Conservation (phyloP, 1,284 basidiomycete species). For the Crocinoboletus sp. region DNA sequence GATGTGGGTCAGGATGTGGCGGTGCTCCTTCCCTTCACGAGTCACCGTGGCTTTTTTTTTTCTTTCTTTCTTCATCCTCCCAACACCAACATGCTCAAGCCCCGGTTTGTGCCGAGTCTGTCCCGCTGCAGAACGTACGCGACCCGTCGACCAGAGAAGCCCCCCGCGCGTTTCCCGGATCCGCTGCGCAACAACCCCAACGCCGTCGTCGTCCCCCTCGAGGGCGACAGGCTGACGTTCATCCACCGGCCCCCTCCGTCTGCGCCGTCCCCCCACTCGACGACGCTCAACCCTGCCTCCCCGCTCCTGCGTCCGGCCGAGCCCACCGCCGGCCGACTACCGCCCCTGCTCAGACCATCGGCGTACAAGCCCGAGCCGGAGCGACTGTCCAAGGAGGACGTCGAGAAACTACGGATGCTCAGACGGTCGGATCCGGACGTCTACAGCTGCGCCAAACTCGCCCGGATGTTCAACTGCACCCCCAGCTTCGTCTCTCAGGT, state of each 20-base stretch:
- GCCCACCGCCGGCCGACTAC: conserved; percentile 32
- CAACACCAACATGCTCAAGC: conserved; percentile 22
- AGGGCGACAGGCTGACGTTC: conserved; percentile 60
- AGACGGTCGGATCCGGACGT: conserved; percentile 46
- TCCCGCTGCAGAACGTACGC: conserved; percentile 33
- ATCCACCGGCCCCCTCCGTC: conserved; percentile 75
- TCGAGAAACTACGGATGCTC: conserved; percentile 54
- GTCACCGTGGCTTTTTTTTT: no score
- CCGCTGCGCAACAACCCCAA: conserved; percentile 57
- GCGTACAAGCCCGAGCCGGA: conserved; percentile 33
- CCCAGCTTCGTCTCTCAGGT: conserved; percentile 50
- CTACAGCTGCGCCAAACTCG: conserved; percentile 50
- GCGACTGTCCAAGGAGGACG: conserved; percentile 47
- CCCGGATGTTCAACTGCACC: conserved; percentile 55
- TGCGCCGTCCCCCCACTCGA: conserved; percentile 63
- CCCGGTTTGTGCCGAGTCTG: conserved; percentile 3
- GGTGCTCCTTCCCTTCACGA: no score
- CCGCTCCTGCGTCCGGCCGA: conserved; percentile 50
- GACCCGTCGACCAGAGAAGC: conserved; percentile 45
- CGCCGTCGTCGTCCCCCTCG: conserved; percentile 51
- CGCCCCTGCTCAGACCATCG: conserved; percentile 43
- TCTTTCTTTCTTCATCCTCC: no score
- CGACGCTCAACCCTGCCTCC: conserved; percentile 61
- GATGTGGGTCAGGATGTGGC: no score
- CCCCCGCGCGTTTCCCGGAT: conserved; percentile 60